Conservation (phyloP, 2,329 filamentous ascomycete genomes). For the Ampelomyces quisqualis region DNA sequence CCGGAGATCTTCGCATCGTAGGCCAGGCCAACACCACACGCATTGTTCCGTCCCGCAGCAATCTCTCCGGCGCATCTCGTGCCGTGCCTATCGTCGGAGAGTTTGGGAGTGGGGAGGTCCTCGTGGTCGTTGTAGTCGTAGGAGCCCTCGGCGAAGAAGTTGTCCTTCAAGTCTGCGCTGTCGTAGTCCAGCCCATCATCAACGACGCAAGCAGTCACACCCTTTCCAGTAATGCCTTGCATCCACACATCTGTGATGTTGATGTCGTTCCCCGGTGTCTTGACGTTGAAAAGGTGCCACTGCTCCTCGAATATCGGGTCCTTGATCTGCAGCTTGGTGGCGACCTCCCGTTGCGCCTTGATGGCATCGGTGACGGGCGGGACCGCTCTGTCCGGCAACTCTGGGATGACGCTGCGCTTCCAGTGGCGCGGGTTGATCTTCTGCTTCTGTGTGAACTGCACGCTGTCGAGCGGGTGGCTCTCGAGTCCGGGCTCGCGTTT, state of each 20-base stretch:
- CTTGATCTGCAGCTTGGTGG: constrained; percentile 65
- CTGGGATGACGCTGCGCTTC: constrained; percentile 54
- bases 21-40: constrained; percentile 93
- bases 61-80: constrained; percentile 95
- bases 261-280: constrained; percentile 82
- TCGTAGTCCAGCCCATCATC: constrained; percentile 97
- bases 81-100: constrained; percentile 84
- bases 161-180: constrained; percentile 85
- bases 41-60: constrained; percentile 84
- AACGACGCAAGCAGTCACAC: constrained; percentile 87
- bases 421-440: constrained; percentile 61
- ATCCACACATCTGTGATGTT: constrained; percentile 96
- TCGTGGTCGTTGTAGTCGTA: constrained; percentile 93
- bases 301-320: constrained; percentile 93
- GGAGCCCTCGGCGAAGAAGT: constrained; percentile 90
- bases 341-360: constrained; percentile 45
- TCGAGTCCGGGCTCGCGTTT: constrained; percentile 56
- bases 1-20: constrained; percentile 90
- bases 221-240: constrained; percentile 85
- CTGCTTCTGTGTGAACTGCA: constrained; percentile 80
- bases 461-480: constrained; percentile 65
- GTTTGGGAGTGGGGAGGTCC: constrained; percentile 74
- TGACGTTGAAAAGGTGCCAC: constrained; percentile 89
- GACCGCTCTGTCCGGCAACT: constrained; percentile 16
- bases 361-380: constrained; percentile 50